phyloP scores from a whole-genome alignment of 192 early-diverging fungal genomes.

The Umbelopsis ramanniana region DNA sequence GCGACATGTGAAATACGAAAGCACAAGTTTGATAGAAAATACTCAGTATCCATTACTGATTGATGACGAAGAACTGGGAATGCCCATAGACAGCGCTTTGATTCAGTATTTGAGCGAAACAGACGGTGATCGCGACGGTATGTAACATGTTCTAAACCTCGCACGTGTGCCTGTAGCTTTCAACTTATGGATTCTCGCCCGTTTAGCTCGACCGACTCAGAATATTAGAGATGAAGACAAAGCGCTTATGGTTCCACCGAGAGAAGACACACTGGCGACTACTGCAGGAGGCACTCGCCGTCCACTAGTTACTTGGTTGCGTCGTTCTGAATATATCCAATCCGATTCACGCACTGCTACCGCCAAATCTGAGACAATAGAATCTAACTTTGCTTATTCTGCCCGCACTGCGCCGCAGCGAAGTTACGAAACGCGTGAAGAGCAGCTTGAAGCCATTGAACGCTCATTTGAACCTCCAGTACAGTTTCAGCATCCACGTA shows the following conservation, averaged over 20 bases:
- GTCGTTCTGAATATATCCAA: conserved; percentile 60
- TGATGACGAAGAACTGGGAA: conserved; percentile 43
- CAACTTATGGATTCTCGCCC: background rate
- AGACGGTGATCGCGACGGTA: conserved; percentile 37
- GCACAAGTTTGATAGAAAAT: conserved; percentile 46
- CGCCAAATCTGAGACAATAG: conserved; percentile 32
- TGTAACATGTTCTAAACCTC: conserved; percentile 17
- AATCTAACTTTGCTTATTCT: conserved; percentile 35
- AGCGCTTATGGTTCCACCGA: conserved; percentile 30
- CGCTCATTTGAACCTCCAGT: conserved; percentile 47
- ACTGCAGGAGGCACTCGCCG: conserved; percentile 31
- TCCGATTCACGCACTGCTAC: conserved; percentile 47
- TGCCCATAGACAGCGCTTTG: conserved; percentile 52
- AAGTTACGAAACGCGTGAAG: conserved; percentile 44
- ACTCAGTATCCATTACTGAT: conserved; percentile 49
- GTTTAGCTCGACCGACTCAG: background rate
- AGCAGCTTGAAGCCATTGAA: conserved; percentile 50
- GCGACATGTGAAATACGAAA: conserved; percentile 50
- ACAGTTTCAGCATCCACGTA: conserved; percentile 51
- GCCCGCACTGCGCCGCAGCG: conserved; percentile 31
- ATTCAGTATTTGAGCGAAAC: conserved; percentile 53
- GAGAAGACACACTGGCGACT: conserved; percentile 19
- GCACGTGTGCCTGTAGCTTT: conserved; percentile 24
- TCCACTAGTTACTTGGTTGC: conserved; percentile 54
- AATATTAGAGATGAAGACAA: conserved; percentile 37